Conservation (phyloP, 345 rosid genomes). For the Corchorus capsularis region DNA sequence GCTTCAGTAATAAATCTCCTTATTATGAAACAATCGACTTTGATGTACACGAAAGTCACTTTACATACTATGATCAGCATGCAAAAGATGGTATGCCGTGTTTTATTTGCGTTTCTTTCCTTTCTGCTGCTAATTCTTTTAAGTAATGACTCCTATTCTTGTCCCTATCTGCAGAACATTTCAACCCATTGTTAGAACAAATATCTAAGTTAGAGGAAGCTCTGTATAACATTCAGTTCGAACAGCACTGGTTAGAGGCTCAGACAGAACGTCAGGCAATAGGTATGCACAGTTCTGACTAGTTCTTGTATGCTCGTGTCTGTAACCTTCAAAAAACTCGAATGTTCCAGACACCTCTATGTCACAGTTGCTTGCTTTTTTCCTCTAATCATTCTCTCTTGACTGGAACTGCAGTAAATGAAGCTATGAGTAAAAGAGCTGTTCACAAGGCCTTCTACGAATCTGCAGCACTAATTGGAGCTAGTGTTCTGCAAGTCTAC, state of each 20-base stretch:
- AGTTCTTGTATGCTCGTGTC: not conserved
- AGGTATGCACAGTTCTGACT: conserved; percentile 30
- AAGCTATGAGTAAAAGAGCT: conserved; percentile 60
- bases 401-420: conserved; percentile 55
- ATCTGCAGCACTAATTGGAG: conserved; percentile 63
- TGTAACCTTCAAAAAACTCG: not conserved
- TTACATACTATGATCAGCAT: conserved; percentile 61
- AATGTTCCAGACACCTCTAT: not conserved
- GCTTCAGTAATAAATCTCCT: conserved; percentile 74
- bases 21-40: conserved; percentile 72
- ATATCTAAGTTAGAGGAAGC: conserved; percentile 68
- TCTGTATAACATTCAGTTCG: conserved; percentile 69
- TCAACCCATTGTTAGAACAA: conserved; percentile 63
- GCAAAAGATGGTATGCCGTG: conserved; percentile 63
- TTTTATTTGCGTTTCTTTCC: not conserved
- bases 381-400: conserved; percentile 6
- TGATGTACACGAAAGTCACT: conserved; percentile 69
- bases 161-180: conserved; percentile 55
- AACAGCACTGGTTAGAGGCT: conserved; percentile 80
- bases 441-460: conserved; percentile 65
- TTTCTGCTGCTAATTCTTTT: not conserved
- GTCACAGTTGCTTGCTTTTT: not conserved
- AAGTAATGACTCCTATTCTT: not conserved
- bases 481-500: conserved; percentile 64
- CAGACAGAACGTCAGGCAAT: conserved; percentile 82